Evolutionary conservation across 108 stramenopile species (phyloP), one percentile per base, ranked within the genome.

Genomic region (Epithemia pelagica): DNA sequence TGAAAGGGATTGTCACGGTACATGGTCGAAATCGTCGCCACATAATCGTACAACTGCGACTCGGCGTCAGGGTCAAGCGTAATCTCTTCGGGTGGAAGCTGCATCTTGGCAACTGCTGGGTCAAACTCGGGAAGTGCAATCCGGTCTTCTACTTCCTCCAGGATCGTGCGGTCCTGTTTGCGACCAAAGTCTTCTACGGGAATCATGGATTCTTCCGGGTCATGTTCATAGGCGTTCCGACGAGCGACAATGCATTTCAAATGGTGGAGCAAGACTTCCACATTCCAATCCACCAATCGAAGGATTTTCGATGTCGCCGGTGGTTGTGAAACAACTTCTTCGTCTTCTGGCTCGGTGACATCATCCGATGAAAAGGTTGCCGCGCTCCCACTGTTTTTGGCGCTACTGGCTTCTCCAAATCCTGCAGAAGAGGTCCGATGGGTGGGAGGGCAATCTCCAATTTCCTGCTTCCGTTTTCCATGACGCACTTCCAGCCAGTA

Each of bases 1-100:
- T 80, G 79, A 52, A 74, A 80, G 0, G 72, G 72, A 30, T 73
- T 69, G 30, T 69, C 65, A 7, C 69, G 63, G 65, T 78, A 78
- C 30, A 74, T 37, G 28, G 68, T 25, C 60, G 74, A 25, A 21
- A 70, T 52, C 2, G 19, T 64, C 18, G 51, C n/a, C 2, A 72
- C 64, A 54, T 59, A 65, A 28, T 61, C 28, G 1, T 62, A 30
- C 1, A 70, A 61, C 51, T 70, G 69, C 20, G 28, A 1, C 27
- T 8, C 30, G 26, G 31, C 27, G 2, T 28, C 30, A 2, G 52
- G 28, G 28, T 68, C 67, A 29, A 68, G 30, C 29, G 31, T 28
- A 23, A 51, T 28, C 24, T 31, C 28, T 23, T 64, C 51, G 26
- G 33, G 28, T 1, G 28, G 46, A 54, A 19, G 21, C 53, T 66